Percentiles rank a stretch among this genome's conserved stretches.
Conservation (phyloP, 75 land plant genomes). For the Sequoiadendron giganteum region DNA sequence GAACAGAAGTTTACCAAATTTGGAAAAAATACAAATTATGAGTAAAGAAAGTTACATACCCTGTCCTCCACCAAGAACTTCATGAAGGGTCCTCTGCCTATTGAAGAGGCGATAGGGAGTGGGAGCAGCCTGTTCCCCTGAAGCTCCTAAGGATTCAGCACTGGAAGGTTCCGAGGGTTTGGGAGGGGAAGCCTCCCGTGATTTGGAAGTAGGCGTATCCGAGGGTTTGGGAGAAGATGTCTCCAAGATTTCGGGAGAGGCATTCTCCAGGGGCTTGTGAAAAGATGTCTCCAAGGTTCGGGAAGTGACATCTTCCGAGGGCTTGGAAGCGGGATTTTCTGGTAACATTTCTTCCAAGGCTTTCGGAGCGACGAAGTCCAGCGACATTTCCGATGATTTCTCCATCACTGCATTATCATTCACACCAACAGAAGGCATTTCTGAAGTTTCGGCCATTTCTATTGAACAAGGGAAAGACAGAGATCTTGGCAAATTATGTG, state of each 20-base stretch:
- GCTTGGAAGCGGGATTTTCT: too few species aligned
- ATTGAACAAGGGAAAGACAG: background rate
- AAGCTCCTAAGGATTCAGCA: background rate
- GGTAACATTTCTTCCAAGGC: too few species aligned
- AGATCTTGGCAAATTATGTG: background rate
- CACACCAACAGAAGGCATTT: background rate
- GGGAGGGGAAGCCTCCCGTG: too few species aligned
- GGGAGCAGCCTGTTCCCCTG: background rate
- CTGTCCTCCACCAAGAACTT: conserved; percentile 12
- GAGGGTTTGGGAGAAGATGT: too few species aligned
- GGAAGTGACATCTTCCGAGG: too few species aligned
- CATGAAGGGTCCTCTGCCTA: conserved; percentile 4
- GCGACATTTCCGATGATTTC: background rate
- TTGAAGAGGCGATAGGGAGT: background rate
- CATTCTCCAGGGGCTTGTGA: background rate
- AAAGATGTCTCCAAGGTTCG: background rate
- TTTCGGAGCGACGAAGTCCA: background rate
- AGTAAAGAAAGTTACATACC: background rate
- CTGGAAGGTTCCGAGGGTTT: background rate
- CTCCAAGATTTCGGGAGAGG: too few species aligned
- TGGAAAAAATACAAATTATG: background rate
- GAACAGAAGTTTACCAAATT: background rate
- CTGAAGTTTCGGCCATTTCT: background rate
- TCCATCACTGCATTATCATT: background rate
- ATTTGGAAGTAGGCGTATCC: too few species aligned